Base-by-base conservation (phyloP, 768 basidiomycete genomes). In the Cystofilobasidium capitatum region DNA sequence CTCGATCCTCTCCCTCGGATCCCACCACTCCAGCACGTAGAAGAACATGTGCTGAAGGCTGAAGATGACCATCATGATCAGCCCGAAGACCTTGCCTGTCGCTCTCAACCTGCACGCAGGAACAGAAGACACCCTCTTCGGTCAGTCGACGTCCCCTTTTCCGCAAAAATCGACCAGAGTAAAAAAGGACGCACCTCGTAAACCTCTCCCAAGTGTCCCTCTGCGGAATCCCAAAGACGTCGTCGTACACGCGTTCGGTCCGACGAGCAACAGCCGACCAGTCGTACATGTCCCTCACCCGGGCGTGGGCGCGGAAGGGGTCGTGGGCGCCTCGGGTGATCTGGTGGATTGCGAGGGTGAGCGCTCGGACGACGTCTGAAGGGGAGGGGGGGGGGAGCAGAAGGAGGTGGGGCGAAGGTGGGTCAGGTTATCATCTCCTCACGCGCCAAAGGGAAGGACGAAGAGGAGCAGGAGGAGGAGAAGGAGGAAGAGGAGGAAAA, bases 1-100 rank as follows among this genome's bases (percentile, higher is more conserved):
- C 75, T 94, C 89, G 62, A 96, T 78, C 65, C 85, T 80, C 26
- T 86, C 83, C 55, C 86, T 79, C 0, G 94, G 94, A 74, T 85
- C 82, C 80, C 85, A 85, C 85, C 84, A 88, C 72, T 96, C 91
- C 4, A 99, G 80, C 58, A 89, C 79, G 71, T 85, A 73, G 75
- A 90, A 91, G 77, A 96, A 94, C 10, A 94, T 76, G 74, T 90
- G 91, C 72, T 92, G 87, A 1, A 98, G 89, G 35, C 92, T 80
- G 47, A 96, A 78, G 45, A 98, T 97, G 71, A 87, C 84, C 12
- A 88, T 86, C 73, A 91, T 88, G 51, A 98, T 96, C 1, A 84
- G 84, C 0, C 96, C 96, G 12, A 85, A 89, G 55, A 90, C 85
- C 0, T 82, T 83, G 0, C 88, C 96, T 10, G 89, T 79, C 59